phyloP scores from a whole-genome alignment of 1,284 basidiomycete genomes.

The Ceratobasidium sp. region DNA sequence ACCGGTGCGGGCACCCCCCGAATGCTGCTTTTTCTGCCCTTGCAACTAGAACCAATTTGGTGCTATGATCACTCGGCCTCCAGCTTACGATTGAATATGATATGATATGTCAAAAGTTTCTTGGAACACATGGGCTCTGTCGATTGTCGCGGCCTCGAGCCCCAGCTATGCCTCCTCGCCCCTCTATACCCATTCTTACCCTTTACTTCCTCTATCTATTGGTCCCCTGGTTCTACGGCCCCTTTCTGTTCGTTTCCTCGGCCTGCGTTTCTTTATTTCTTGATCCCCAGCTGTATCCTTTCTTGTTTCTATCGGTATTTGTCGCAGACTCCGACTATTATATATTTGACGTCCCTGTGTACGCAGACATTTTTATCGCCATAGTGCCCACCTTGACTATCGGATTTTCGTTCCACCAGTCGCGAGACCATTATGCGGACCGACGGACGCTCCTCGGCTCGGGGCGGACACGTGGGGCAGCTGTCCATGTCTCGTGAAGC shows the following conservation, averaged over 20 bases:
- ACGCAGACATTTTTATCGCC: conserved; percentile 32
- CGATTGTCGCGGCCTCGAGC: conserved; percentile 20
- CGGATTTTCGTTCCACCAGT: neutral
- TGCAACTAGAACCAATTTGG: conserved; percentile 14
- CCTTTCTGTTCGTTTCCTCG: conserved; percentile 11
- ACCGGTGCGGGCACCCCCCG: conserved; percentile 25
- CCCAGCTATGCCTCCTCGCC: conserved; percentile 14
- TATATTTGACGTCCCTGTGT: conserved; percentile 31
- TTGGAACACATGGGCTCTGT: conserved; percentile 25
- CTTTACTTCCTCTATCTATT: conserved; percentile 31
- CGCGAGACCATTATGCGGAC: conserved; percentile 8
- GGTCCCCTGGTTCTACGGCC: conserved; percentile 13
- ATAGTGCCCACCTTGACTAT: neutral
- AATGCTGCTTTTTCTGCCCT: conserved; percentile 30
- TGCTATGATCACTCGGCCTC: conserved; percentile 15
- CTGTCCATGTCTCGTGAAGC: conserved; percentile 35
- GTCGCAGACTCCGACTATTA: conserved; percentile 23
- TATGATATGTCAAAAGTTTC: conserved; percentile 35
- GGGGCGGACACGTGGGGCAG: conserved; percentile 29
- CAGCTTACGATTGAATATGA: conserved; percentile 36
- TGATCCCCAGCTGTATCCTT: conserved; percentile 40
- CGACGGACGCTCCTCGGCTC: conserved; percentile 31
- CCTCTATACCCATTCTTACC: conserved; percentile 23
- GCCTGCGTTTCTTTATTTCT: conserved; percentile 32
- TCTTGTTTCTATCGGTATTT: conserved; percentile 41